These are phyloP conservation scores for Phytophthora aleatoria DNA, from an alignment of 352 stramenopile species.

Conservation along the genomic window DNA sequence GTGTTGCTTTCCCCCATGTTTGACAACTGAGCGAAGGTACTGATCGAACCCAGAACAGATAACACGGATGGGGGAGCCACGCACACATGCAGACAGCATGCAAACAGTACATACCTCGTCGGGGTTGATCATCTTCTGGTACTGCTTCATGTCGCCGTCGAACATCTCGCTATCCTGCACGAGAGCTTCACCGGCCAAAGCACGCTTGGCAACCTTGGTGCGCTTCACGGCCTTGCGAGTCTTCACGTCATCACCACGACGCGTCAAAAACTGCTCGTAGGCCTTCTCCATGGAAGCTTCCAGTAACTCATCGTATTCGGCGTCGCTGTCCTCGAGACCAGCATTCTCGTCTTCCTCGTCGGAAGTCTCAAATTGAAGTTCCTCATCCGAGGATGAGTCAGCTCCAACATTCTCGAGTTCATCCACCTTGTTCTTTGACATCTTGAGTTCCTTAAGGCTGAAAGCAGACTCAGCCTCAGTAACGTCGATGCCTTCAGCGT, in stretches of 20 bases:
- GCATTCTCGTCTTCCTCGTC: constrained; percentile 44
- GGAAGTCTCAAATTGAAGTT: constrained; percentile 41
- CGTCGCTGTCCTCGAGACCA: constrained; percentile 59
- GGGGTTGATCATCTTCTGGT: constrained; percentile 88
- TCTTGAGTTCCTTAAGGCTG: constrained; percentile 75
- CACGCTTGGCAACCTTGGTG: constrained; percentile 84
- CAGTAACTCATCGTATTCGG: constrained; percentile 78
- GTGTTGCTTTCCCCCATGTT: constrained; percentile 83
- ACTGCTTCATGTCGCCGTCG: constrained; percentile 78
- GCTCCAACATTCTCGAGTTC: constrained; percentile 71
- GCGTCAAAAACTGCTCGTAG: constrained; percentile 82
- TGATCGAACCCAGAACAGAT: constrained; percentile 88
- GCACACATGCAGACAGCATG: constrained; percentile 26
- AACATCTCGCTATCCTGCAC: constrained; percentile 85
- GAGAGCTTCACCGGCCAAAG: constrained; percentile 77
- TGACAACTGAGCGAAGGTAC: constrained; percentile 93
- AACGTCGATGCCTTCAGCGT: constrained; percentile 81
- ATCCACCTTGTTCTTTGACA: constrained; percentile 82
- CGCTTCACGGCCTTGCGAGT: constrained; percentile 87
- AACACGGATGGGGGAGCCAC: constrained; percentile 85
- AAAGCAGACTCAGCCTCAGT: constrained; percentile 83
- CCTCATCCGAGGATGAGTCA: constrained; percentile 43
- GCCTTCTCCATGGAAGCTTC: constrained; percentile 87
- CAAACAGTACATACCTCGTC: constrained; percentile 73
- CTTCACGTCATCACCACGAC: constrained; percentile 80